Percentiles rank a stretch among this genome's conserved stretches.
Evolutionary conservation across 306 rosid genomes (phyloP).

Genomic region (Trichosanthes cucumerina): DNA sequence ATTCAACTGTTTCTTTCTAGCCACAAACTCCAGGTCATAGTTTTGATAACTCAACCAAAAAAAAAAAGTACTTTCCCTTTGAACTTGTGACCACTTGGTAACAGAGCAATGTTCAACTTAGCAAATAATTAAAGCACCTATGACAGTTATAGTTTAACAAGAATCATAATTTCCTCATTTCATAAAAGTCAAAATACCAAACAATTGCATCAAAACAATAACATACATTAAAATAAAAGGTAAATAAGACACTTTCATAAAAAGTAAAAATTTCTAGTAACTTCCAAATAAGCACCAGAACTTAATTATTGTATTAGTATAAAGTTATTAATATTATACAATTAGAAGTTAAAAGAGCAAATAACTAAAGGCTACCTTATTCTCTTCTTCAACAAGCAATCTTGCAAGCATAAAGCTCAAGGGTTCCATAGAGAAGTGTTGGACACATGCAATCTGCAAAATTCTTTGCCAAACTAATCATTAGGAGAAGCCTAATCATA

Average conservation of each 20-base stretch:
- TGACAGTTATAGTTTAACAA: not conserved
- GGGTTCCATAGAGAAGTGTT: constrained; percentile 78
- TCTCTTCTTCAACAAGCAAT: constrained; percentile 38
- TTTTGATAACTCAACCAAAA: not conserved
- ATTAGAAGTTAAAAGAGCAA: not conserved
- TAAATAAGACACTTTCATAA: not conserved
- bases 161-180: not conserved
- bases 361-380: constrained; percentile 20
- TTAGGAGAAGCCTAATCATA: constrained; percentile 16
- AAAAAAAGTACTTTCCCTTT: not conserved
- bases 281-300: not conserved
- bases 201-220: not conserved
- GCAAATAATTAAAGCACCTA: not conserved
- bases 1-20: not conserved
- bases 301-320: not conserved
- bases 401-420: constrained; percentile 47
- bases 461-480: constrained; percentile 15
- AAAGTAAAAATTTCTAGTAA: not conserved
- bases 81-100: not conserved
- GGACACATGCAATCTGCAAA: constrained; percentile 67
- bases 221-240: not conserved
- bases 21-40: not conserved
- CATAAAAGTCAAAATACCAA: not conserved
- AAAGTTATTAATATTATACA: not conserved
- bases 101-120: not conserved